phyloP scores from a whole-genome alignment of 2,329 filamentous ascomycete species.

The Xylaria arbuscula region DNA sequence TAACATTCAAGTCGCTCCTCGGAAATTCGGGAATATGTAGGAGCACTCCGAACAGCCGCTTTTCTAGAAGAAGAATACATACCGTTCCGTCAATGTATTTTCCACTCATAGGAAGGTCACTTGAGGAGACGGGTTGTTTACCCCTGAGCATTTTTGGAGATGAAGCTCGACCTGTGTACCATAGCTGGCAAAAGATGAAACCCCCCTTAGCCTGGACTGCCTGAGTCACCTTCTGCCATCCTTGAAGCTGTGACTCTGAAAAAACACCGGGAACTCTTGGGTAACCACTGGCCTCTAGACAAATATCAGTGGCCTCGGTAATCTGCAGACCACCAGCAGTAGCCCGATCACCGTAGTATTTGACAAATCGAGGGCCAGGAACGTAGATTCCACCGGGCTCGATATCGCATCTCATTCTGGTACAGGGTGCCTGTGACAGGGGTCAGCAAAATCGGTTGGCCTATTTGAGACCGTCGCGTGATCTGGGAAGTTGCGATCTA shows the following conservation, averaged over 20 bases:
- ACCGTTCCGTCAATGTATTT: slow-evolving; percentile 48
- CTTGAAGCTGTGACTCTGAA: slow-evolving; percentile 61
- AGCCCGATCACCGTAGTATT: slow-evolving; percentile 46
- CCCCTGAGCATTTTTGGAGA: slow-evolving; percentile 42
- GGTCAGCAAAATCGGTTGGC: background rate
- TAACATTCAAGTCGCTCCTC: background rate
- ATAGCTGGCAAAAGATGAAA: slow-evolving; percentile 69
- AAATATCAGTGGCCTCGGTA: slow-evolving; percentile 66
- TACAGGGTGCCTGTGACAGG: slow-evolving; percentile 45
- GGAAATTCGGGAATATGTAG: background rate
- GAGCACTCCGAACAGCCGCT: background rate
- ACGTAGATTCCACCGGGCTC: slow-evolving; percentile 52
- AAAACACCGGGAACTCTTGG: slow-evolving; percentile 65
- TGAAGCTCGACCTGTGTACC: slow-evolving; percentile 66
- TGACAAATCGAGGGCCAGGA: slow-evolving; percentile 46
- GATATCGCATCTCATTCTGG: slow-evolving; percentile 48
- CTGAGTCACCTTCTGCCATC: slow-evolving; percentile 67
- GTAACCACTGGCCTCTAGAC: slow-evolving; percentile 59
- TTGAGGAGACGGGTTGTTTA: slow-evolving; percentile 43
- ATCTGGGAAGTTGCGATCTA: background rate
- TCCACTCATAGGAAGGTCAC: slow-evolving; percentile 48
- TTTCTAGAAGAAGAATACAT: background rate
- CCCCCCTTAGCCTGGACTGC: slow-evolving; percentile 69
- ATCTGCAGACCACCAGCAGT: slow-evolving; percentile 58
- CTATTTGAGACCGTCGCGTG: background rate